Conservation (phyloP, 140 eudicot species). For the Anethum foeniculum region DNA sequence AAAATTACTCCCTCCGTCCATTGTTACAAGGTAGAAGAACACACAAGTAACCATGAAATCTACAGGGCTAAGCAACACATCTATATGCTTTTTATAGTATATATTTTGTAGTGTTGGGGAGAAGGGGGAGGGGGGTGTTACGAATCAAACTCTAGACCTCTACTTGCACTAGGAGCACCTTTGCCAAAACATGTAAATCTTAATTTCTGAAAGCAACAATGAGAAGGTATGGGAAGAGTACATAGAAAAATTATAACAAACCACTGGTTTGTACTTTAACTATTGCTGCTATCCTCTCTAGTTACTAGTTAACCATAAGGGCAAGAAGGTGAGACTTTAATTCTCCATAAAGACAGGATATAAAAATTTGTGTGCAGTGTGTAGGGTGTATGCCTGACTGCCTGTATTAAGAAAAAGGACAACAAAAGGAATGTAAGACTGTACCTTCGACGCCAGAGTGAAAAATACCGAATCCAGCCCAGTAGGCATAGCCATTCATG, state of each 20-base stretch:
- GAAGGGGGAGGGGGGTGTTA: neutral
- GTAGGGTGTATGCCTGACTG: neutral
- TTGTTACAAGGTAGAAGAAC: neutral
- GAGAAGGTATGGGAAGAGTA: neutral
- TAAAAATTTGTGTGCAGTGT: neutral
- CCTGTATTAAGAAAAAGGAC: neutral
- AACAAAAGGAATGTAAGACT: neutral
- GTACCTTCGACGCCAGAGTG: conserved; percentile 39
- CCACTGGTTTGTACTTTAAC: neutral
- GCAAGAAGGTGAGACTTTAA: neutral
- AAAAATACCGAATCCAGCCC: conserved; percentile 44
- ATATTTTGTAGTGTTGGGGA: too few relatives aligned
- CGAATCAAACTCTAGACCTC: neutral
- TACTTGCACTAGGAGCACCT: too few relatives aligned
- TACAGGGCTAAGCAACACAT: neutral
- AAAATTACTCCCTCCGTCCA: neutral
- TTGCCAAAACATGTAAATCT: neutral
- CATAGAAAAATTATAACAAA: neutral
- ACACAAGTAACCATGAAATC: neutral
- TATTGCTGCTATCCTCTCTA: neutral
- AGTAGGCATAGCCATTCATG: conserved; percentile 29
- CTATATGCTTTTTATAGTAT: neutral
- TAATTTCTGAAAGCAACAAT: neutral
- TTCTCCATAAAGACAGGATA: neutral
- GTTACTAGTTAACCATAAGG: neutral